Conservation (phyloP, 2,329 filamentous ascomycete species). For the Balansia obtecta region DNA sequence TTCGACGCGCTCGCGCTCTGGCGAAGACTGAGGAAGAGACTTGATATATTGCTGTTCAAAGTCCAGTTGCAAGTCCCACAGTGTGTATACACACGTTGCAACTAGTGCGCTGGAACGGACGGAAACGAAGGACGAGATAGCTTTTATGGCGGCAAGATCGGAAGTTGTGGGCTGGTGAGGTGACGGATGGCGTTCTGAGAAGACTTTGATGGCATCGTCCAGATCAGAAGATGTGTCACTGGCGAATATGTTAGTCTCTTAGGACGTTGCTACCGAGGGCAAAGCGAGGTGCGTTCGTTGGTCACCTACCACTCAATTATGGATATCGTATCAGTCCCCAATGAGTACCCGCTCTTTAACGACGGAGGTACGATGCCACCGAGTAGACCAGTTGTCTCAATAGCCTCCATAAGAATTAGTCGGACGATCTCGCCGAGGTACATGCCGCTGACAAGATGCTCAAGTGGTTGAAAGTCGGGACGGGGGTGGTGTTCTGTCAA, state of each 20-base stretch:
- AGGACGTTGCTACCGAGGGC: too few species aligned
- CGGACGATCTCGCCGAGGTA: slow-evolving; percentile 56
- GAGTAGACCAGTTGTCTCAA: slow-evolving; percentile 40
- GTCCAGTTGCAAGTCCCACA: slow-evolving; percentile 44
- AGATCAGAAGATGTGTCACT: slow-evolving; percentile 34
- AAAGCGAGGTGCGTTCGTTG: neutral
- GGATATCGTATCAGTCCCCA: slow-evolving; percentile 49
- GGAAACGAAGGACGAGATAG: slow-evolving; percentile 41
- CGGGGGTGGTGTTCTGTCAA: slow-evolving; percentile 39
- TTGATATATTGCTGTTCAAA: slow-evolving; percentile 26
- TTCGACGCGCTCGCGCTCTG: slow-evolving; percentile 33
- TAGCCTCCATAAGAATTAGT: slow-evolving; percentile 44
- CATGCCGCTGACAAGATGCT: slow-evolving; percentile 50
- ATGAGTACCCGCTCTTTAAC: slow-evolving; percentile 38
- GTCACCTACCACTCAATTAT: slow-evolving; percentile 40
- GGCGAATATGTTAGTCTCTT: neutral
- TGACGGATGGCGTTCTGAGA: slow-evolving; percentile 38
- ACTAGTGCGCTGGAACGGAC: slow-evolving; percentile 47
- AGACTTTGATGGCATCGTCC: slow-evolving; percentile 32
- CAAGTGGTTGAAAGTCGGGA: slow-evolving; percentile 49
- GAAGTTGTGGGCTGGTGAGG: slow-evolving; percentile 23
- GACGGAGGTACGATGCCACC: slow-evolving; percentile 44
- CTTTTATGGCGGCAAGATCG: slow-evolving; percentile 40
- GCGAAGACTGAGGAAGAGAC: slow-evolving; percentile 18
- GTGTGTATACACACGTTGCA: slow-evolving; percentile 43